Base-by-base conservation (phyloP, 2,329 filamentous ascomycete genomes). In the Rosellinia necatrix region DNA sequence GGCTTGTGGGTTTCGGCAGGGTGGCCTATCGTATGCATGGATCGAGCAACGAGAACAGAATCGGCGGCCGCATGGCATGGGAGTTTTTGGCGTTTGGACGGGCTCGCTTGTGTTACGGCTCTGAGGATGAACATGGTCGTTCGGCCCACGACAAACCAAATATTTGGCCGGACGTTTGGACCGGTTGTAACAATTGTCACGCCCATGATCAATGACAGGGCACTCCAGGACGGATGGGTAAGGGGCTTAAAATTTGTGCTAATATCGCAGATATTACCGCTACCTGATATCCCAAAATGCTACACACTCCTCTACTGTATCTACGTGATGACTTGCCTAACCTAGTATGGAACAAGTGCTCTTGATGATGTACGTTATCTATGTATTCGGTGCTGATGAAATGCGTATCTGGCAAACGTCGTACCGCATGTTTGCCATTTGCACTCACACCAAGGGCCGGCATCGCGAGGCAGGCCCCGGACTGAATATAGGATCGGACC, bases 41-140 rank as follows among this genome's bases (percentile, higher is more conserved):
- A 47, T 35, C 50, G 35, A 49, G 40, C 17, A 44, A 41, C 29
- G 38, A 49, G 25, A 51, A 25, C 21, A 40, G 38, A 49, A 48
- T 21, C 9, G 24, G 53, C 13, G 17, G 27, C 40, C 15, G 25
- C 53, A 53, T 56, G 43, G 30, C 44, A 51, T 46, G 17, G 53
- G 58, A 54, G 49, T 50, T 49, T 42, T 51, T 29, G 58, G 53
- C 21, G 53, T 57, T 53, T 32, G 19, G 41, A 17, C 32, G 12
- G 44, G 30, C 3, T 9, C 24, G 17, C 6, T n/a, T 15, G 4
- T 49, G 44, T 47, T 30, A 49, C 6, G 21, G 13, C n/a, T 46
- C 24, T 13, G 44, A 46, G 37, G 32, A 47, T 24, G 37, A 42
- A 13, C 10, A 17, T 21, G 27, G 49, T 34, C 15, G 34, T 54